Evolutionary conservation across 148 eudicot genomes (phyloP).

Genomic region (Tetragonia tetragonoides): DNA sequence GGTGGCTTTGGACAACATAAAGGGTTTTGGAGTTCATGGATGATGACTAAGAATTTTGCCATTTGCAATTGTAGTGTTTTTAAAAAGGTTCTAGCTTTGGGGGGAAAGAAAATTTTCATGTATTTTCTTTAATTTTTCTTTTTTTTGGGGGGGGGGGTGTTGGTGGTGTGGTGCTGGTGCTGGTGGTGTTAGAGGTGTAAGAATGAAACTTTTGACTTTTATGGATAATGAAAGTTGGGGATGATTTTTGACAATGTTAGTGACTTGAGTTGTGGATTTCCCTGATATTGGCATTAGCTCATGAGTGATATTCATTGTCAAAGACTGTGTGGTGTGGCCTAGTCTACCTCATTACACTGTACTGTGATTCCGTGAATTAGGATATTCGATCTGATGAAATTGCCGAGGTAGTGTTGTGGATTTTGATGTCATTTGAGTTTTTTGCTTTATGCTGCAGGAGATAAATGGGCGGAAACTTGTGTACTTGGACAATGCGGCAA

Average conservation of each 20-base stretch:
- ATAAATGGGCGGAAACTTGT: conserved; percentile 82
- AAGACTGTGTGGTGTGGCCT: background rate
- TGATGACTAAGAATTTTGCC: background rate
- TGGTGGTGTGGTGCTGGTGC: too few species aligned
- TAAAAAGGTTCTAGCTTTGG: background rate
- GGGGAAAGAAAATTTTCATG: background rate
- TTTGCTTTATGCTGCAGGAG: conserved; percentile 44
- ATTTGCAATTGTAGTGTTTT: background rate
- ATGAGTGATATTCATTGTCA: background rate
- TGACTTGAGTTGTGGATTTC: background rate
- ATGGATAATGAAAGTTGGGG: background rate
- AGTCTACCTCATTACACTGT: background rate
- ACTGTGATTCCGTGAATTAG: background rate
- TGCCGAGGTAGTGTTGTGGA: background rate
- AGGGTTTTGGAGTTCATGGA: background rate
- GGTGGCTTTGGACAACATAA: background rate
- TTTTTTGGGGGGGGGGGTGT: background rate
- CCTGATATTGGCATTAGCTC: background rate
- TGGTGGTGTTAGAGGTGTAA: too few species aligned
- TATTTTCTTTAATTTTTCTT: background rate
- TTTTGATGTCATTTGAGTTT: conserved; percentile 5
- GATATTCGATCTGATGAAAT: background rate
- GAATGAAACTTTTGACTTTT: background rate
- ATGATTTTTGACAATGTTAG: background rate
- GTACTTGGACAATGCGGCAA: conserved; percentile 94